Base-by-base conservation (phyloP, 768 basidiomycete species). In the Xerocomellus dryophilus region DNA sequence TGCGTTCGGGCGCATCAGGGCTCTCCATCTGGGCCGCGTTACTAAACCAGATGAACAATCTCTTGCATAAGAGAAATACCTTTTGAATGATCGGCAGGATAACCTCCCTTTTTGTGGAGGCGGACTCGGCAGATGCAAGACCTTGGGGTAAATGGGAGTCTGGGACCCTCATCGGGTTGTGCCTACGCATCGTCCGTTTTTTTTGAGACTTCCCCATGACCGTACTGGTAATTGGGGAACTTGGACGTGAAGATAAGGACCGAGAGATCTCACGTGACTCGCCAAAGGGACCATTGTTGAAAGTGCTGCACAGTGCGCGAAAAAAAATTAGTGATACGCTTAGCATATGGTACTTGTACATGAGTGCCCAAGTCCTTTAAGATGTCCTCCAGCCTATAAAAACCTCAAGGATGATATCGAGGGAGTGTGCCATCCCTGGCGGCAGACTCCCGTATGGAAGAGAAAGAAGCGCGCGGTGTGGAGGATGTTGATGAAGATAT, bases 131-230 rank as follows among this genome's bases (percentile, higher is more conserved):
- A 2, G 88, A 81, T 3, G 81, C 83, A 17, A 93, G 82, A 4
- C 95, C 95, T 56, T 84, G 81, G 4, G 90, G 86, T 4, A 98
- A 74, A 76, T 97, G 93, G 3, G 89, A 86, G 71, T 97, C 94
- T 20, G 95, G 94, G 0, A 98, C 93, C 34, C 94, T 81, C 76
- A 97, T 80, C 8, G 94, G 94, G 64, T 98, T 97, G 71, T 97
- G 94, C 53, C 94, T 78, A 41, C 90, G 84, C 86, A 85, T 85
- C 9, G 81, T 66, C 53, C 82, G 80, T 67, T 93, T 92, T 74
- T 95, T 96, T 67, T 95, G 93, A 38, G 90, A 84, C 72, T 96
- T 97, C 62, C 93, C 94, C 94, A 98, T 98, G 53, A 5, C 27
- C 4, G 51, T 20, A 34, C 43, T 11, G 6, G 20, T 40, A 7